Conservation (phyloP, 345 rosid genomes). For the rapeseed (Brassica napus) region Da-Ae NC_063436.1:15832501-15833000, state of each 20-base stretch:
- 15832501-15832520: too few relatives aligned
- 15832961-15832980: conserved; percentile 75
- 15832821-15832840: conserved; percentile 70
- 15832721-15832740: conserved; percentile 16
- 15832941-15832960: conserved; percentile 85
- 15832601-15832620: not conserved
- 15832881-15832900: conserved; percentile 82
- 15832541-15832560: too few relatives aligned
- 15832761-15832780: not conserved
- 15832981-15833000: conserved; percentile 82
- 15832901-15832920: conserved; percentile 81
- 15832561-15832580: too few relatives aligned
- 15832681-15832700: conserved; percentile 84
- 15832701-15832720: conserved; percentile 82
- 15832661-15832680: conserved; percentile 86
- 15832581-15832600: too few relatives aligned
- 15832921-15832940: conserved; percentile 96
- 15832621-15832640: not conserved
- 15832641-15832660: conserved; percentile 77
- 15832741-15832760: conserved; percentile 8
- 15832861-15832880: conserved; percentile 85
- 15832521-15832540: too few relatives aligned
- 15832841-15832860: conserved; percentile 77
- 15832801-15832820: conserved; percentile 87
- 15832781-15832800: conserved; percentile 60